These are phyloP conservation scores for Candida maltosa DNA, from an alignment of 805 yeast species.

Conservation along the genomic window DNA sequence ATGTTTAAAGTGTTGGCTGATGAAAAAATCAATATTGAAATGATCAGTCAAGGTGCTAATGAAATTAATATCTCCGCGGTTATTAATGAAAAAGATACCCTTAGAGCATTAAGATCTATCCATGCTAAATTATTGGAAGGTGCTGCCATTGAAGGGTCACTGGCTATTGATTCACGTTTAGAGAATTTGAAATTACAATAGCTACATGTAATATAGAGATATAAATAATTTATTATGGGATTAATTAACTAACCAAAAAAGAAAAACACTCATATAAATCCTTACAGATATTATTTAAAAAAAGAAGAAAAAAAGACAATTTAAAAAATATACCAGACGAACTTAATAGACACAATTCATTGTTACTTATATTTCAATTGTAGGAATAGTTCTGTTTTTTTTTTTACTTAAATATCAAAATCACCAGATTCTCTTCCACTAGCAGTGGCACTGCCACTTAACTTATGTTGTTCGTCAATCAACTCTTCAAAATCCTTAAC, in stretches of 20 bases:
- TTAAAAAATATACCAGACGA: constrained; percentile 3
- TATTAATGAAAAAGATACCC: constrained; percentile 75
- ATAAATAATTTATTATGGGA: background rate
- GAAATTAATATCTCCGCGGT: constrained; percentile 97
- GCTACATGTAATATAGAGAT: constrained; percentile 2
- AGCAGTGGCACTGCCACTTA: constrained; percentile 3
- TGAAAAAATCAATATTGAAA: constrained; percentile 89
- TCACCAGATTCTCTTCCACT: constrained; percentile 29
- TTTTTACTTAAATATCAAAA: constrained; percentile 23
- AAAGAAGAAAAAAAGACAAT: background rate
- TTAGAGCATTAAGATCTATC: constrained; percentile 81
- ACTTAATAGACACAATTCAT: background rate
- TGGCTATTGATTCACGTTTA: constrained; percentile 30
- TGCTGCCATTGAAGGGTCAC: constrained; percentile 16
- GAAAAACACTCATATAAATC: too few relatives aligned
- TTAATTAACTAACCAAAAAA: too few relatives aligned
- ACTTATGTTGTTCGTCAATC: constrained; percentile 42
- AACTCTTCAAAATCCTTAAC: constrained; percentile 61
- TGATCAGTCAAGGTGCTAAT: constrained; percentile 98
- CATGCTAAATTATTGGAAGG: constrained; percentile 72
- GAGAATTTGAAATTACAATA: constrained; percentile 22
- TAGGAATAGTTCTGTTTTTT: background rate
- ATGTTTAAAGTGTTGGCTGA: constrained; percentile 94
- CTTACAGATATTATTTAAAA: constrained; percentile 1
- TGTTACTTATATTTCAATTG: background rate